Percentiles rank a stretch among this genome's conserved stretches.
Conservation (phyloP, 1,139 yeast species). For the Candida buenavistaensis region DNA sequence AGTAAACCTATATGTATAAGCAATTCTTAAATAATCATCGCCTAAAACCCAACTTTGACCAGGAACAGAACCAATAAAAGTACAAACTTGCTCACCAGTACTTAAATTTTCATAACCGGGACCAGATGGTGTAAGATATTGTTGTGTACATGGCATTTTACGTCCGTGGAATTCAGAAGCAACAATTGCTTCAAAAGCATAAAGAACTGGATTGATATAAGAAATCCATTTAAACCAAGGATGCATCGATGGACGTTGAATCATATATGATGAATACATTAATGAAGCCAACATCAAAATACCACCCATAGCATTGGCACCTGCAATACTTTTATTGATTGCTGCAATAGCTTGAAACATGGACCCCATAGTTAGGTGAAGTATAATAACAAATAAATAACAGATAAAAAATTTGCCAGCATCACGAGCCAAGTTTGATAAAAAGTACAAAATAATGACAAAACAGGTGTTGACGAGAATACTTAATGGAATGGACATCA, state of each 20-base stretch:
- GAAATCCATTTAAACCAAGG: slow-evolving; percentile 69
- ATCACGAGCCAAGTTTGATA: slow-evolving; percentile 47
- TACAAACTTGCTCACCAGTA: slow-evolving; percentile 47
- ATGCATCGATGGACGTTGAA: slow-evolving; percentile 59
- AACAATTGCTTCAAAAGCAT: slow-evolving; percentile 57
- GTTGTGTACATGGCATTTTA: slow-evolving; percentile 48
- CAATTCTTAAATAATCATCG: slow-evolving; percentile 44
- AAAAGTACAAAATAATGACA: slow-evolving; percentile 49
- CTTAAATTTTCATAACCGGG: slow-evolving; percentile 44
- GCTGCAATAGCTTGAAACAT: slow-evolving; percentile 54
- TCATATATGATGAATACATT: slow-evolving; percentile 55
- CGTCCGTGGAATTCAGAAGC: slow-evolving; percentile 58
- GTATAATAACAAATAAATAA: slow-evolving; percentile 40
- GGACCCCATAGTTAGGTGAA: slow-evolving; percentile 34
- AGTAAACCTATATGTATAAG: slow-evolving; percentile 38
- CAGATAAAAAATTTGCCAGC: slow-evolving; percentile 59
- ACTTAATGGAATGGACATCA: slow-evolving; percentile 51
- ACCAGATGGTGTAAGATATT: slow-evolving; percentile 50
- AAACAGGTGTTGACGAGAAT: slow-evolving; percentile 44
- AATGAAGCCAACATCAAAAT: slow-evolving; percentile 46
- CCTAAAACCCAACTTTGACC: slow-evolving; percentile 50
- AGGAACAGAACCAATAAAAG: slow-evolving; percentile 47
- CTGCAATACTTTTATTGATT: slow-evolving; percentile 42
- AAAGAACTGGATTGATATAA: slow-evolving; percentile 55
- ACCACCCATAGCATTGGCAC: slow-evolving; percentile 56